Evolutionary conservation across 2,329 filamentous ascomycete genomes (phyloP).

Genomic region (Penicillium sp.): DNA sequence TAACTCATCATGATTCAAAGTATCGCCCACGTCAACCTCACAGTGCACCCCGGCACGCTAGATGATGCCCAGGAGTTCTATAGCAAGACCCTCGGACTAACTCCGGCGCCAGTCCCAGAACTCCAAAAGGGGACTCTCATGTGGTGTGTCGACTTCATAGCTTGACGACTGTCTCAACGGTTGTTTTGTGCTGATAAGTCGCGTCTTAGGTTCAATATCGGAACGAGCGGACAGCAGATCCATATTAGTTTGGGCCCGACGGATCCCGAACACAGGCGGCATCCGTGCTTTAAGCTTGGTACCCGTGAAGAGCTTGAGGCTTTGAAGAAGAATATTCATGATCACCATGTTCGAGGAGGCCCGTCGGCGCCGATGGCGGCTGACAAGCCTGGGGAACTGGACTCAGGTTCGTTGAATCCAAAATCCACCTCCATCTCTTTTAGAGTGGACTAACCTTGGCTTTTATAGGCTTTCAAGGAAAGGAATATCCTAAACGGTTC

Average conservation of each 20-base stretch:
- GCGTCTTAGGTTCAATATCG: conserved; percentile 54
- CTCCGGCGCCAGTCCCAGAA: conserved; percentile 52
- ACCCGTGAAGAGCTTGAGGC: conserved; percentile 49
- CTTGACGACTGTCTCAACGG: background rate
- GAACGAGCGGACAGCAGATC: conserved; percentile 53
- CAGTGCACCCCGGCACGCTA: conserved; percentile 56
- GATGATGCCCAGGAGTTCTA: conserved; percentile 57
- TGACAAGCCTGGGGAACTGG: conserved; percentile 54
- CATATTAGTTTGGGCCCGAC: conserved; percentile 53
- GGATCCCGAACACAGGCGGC: conserved; percentile 46
- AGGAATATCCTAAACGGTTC: conserved; percentile 62
- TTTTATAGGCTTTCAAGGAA: conserved; percentile 50
- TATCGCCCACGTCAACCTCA: conserved; percentile 59
- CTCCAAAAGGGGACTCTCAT: conserved; percentile 53
- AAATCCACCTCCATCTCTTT: background rate
- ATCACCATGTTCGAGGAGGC: conserved; percentile 52
- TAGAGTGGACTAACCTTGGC: background rate
- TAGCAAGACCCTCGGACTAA: conserved; percentile 56
- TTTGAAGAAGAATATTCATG: conserved; percentile 52
- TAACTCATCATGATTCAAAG: conserved; percentile 51
- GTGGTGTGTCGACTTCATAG: conserved; percentile 46
- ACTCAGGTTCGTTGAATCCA: conserved; percentile 38
- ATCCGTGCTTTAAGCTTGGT: conserved; percentile 60
- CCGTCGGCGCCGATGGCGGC: conserved; percentile 53
- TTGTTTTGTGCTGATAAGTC: background rate